Conservation (phyloP, 345 rosid genomes). For the Carallia brachiata region DNA sequence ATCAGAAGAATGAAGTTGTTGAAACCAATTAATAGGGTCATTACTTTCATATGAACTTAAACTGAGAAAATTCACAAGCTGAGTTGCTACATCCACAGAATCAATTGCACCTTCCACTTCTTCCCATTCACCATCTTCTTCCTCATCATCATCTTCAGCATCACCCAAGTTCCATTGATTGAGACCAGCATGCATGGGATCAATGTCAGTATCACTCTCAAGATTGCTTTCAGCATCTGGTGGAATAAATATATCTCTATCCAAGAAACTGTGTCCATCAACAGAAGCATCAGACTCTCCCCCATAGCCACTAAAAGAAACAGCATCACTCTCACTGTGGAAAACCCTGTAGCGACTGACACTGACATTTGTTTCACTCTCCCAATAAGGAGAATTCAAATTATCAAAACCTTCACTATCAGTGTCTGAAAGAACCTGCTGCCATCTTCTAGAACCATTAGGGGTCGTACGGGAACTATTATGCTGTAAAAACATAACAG, state of each 20-base stretch:
- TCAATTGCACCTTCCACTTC: conserved; percentile 47
- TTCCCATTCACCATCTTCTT: conserved; percentile 59
- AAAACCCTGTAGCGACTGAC: conserved; percentile 44
- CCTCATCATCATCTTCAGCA: conserved; percentile 42
- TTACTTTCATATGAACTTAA: conserved; percentile 50
- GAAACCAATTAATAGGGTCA: conserved; percentile 29
- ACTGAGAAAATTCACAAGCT: conserved; percentile 27
- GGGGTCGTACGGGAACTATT: conserved; percentile 56
- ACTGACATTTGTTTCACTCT: conserved; percentile 64
- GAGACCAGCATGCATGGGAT: conserved; percentile 87
- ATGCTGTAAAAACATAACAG: conserved; percentile 35
- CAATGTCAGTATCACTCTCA: conserved; percentile 80
- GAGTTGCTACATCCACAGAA: conserved; percentile 27
- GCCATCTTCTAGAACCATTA: conserved; percentile 67
- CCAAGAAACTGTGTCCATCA: conserved; percentile 54
- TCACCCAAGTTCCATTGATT: conserved; percentile 75
- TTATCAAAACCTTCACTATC: conserved; percentile 72
- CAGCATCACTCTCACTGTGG: conserved; percentile 58
- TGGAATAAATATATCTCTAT: conserved; percentile 46
- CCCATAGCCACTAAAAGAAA: conserved; percentile 66
- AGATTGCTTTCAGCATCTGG: conserved; percentile 48
- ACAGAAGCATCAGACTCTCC: conserved; percentile 83
- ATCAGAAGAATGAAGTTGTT: conserved; percentile 39
- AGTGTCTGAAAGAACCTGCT: conserved; percentile 55
- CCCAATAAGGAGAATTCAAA: conserved; percentile 52